A percentile compares a stretch with the other conserved stretches of the same genome.
phyloP scores from a whole-genome alignment of 2,329 filamentous ascomycete genomes.

The Sclerotiophoma versabilis region DNA sequence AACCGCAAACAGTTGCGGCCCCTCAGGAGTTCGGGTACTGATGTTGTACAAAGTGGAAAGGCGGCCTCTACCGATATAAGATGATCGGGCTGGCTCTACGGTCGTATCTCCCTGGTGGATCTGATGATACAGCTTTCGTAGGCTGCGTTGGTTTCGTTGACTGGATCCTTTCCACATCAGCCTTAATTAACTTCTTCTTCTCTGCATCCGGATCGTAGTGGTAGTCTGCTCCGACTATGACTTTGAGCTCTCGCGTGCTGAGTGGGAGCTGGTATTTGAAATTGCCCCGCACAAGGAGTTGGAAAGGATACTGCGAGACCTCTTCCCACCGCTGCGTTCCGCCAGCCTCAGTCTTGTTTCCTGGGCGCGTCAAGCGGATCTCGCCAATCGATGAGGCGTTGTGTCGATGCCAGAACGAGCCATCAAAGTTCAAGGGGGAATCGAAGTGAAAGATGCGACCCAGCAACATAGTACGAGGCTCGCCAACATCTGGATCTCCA shows the following conservation, averaged over 20 bases:
- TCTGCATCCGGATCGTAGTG: conserved; percentile 47
- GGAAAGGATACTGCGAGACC: conserved; percentile 89
- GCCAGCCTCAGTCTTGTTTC: conserved; percentile 83
- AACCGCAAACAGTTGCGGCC: conserved; percentile 15
- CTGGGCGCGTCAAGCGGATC: conserved; percentile 80
- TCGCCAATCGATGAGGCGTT: conserved; percentile 79
- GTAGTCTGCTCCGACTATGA: conserved; percentile 54
- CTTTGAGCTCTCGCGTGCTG: conserved; percentile 61
- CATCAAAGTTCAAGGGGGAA: conserved; percentile 86
- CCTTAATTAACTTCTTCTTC: conserved; percentile 40
- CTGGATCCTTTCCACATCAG: conserved; percentile 6
- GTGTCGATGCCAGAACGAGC: conserved; percentile 81
- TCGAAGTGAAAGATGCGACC: conserved; percentile 88
- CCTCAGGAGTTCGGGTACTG: conserved; percentile 21
- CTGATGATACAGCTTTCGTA: conserved; percentile 30
- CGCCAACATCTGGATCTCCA: conserved; percentile 64
- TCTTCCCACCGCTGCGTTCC: conserved; percentile 88
- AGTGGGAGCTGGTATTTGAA: conserved; percentile 79
- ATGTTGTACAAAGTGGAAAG: conserved; percentile 30
- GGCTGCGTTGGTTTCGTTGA: conserved; percentile 16
- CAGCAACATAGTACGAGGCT: conserved; percentile 85
- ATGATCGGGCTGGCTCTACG: conserved; percentile 29
- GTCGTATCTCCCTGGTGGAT: conserved; percentile 38
- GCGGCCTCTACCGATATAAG: conserved; percentile 23
- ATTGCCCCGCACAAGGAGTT: conserved; percentile 89